Conservation (phyloP, 768 basidiomycete species). For the Tulasnella sp. region DNA sequence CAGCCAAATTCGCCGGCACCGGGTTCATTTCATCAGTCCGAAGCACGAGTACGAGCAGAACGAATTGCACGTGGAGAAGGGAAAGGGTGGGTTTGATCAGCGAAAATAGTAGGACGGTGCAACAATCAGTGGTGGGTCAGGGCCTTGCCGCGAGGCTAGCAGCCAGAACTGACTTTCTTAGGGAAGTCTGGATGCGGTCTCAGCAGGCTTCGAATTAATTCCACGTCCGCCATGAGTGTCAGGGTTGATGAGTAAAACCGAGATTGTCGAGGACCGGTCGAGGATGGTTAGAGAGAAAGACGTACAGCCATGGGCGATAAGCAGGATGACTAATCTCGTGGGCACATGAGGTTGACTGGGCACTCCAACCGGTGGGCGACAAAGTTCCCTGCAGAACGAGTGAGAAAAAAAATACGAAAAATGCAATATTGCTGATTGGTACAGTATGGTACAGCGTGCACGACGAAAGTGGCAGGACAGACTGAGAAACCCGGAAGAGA, state of each 20-base stretch:
- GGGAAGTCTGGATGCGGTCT: slow-evolving; percentile 74
- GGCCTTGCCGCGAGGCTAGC: not conserved
- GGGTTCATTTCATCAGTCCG: not conserved
- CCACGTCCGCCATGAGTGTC: slow-evolving; percentile 60
- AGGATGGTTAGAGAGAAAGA: not conserved
- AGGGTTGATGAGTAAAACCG: slow-evolving; percentile 13
- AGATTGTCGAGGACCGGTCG: not conserved
- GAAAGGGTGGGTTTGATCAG: not conserved
- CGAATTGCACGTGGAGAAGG: not conserved
- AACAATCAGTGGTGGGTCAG: not conserved
- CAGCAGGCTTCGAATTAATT: slow-evolving; percentile 59
- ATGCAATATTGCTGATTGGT: slow-evolving; percentile 1
- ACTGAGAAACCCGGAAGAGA: not conserved
- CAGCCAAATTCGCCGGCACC: slow-evolving; percentile 21
- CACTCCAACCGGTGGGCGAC: not conserved
- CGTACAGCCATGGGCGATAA: slow-evolving; percentile 1
- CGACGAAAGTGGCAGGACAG: not conserved
- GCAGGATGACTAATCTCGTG: not conserved
- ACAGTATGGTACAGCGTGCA: slow-evolving; percentile 4
- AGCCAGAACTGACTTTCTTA: slow-evolving; percentile 62
- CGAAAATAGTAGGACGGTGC: not conserved
- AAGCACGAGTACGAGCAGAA: not conserved
- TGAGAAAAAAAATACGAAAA: not conserved
- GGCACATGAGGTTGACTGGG: not conserved
- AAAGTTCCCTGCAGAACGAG: not conserved